Evolutionary conservation across 2,329 filamentous ascomycete species (phyloP), one percentile per base, ranked within the genome.

Genomic region (Stemphylium lycopersici): DNA sequence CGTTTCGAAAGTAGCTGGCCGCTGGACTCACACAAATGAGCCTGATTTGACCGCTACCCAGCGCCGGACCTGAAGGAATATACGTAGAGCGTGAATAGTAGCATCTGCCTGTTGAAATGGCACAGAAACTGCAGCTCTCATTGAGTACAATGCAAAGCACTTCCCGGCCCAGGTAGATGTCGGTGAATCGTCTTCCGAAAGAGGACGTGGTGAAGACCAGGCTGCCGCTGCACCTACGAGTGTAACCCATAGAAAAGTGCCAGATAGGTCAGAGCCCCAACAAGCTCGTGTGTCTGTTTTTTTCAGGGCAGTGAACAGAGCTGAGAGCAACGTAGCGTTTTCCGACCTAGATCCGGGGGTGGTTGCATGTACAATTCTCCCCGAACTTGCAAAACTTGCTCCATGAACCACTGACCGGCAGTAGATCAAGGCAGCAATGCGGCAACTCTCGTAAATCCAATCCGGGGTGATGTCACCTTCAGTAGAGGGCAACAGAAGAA

Each of bases 361-460:
- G 24, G 42, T 51, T 18, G 59, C 58, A 36, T 66, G 52, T 32
- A 61, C 52, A 8, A 58, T 52, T 36, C 56, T 59, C 29, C 62
- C 67, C 29, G 71, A 63, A 3, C 68, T 57, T 20, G 59, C 51
- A 24, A 73, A 50, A 12, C 67, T 55, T n/a, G 64, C 52, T 4
- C 58, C 58, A 24, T 72, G 61, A 12, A 72, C 56, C n/a, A 73
- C 63, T 1, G 66, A 67, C 24, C 67, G 62, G 37, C 66, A 68
- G 51, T 73, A 72, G 22, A 75, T 68, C 4, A 71, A 43, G 1
- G 68, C 65, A 24, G 72, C 67, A 6, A 75, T 55, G 15, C 70
- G 71, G 38, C 66, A 65, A 29, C 59, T 63, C 44, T 74, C 70
- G 55, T 74, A 70, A 7, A 67, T 48, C 68, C 69, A 73, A 49